These are phyloP conservation scores for Fonsecaea pedrosoi DNA, from an alignment of 2,329 filamentous ascomycete genomes.

Conservation along the genomic window DNA sequence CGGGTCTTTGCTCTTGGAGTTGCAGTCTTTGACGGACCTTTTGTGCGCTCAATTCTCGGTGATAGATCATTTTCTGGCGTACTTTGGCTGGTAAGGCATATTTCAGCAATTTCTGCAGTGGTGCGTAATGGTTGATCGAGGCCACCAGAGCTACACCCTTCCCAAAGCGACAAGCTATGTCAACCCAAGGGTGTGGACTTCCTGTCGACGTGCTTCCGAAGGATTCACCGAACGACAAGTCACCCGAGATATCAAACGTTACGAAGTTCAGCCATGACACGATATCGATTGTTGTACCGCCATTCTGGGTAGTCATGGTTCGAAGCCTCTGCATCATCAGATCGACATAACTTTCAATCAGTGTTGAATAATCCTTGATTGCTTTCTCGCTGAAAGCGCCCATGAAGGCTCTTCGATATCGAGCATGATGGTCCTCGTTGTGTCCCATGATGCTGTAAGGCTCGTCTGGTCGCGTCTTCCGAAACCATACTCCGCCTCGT, in stretches of 20 bases:
- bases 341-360: slow-evolving; percentile 23
- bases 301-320: not conserved
- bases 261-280: slow-evolving; percentile 27
- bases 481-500: slow-evolving; percentile 18
- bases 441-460: slow-evolving; percentile 15
- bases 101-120: slow-evolving; percentile 25
- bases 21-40: slow-evolving; percentile 21
- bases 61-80: slow-evolving; percentile 22
- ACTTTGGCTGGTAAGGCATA: slow-evolving; percentile 13
- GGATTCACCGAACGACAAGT: slow-evolving; percentile 42
- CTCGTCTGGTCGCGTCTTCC: slow-evolving; percentile 1
- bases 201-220: slow-evolving; percentile 41
- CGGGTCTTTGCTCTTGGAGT: slow-evolving; percentile 10
- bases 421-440: slow-evolving; percentile 40
- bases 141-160: slow-evolving; percentile 34
- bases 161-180: slow-evolving; percentile 37
- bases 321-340: slow-evolving; percentile 17
- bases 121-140: slow-evolving; percentile 26
- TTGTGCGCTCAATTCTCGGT: slow-evolving; percentile 16
- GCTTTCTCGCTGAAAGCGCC: slow-evolving; percentile 52
- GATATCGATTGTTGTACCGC: slow-evolving; percentile 6
- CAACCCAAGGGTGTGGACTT: slow-evolving; percentile 43
- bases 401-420: slow-evolving; percentile 45
- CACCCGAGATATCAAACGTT: slow-evolving; percentile 36
- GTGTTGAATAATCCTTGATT: slow-evolving; percentile 8